Base-by-base conservation (phyloP, 208 protist genomes). In the Porcisia hertigi region DNA sequence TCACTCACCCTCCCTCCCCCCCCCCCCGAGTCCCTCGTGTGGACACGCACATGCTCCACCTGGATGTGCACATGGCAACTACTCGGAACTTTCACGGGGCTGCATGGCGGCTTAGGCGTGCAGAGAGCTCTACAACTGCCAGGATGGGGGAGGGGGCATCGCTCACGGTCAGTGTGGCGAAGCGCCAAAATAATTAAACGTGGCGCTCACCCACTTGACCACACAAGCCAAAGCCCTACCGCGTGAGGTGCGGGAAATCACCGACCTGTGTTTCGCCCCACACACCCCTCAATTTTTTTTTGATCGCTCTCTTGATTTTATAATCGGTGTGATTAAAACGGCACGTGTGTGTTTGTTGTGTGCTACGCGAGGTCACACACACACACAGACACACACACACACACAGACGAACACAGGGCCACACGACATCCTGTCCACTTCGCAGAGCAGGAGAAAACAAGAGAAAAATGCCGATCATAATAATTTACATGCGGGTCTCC, bases 401-500 rank as follows among this genome's bases (percentile, higher is more conserved):
- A 6, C 59, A 18, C 25, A 64, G 18, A 52, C 34, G 45, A 2
- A 72, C 30, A 63, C 30, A 69, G 45, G 59, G 39, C n/a, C n/a
- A 64, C 18, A 84, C 18, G n/a, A 41, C 36, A 47, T 25, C 60
- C 59, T 73, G 25, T 14, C 45, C 62, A 49, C 41, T 5, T 60
- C 20, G 16, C 20, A 64, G 25, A 63, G 71, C 54, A 36, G 49
- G 4, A 65, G 25, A 43, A 30, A 20, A 53, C 23, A 67, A 49
- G 14, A 23, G 11, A 57, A 75, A 47, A 25, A 52, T 1, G 23
- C 49, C 34, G 1, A 39, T 53, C 11, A 12, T 1, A 14, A 36
- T 67, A n/a, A 11, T 67, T 67, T 67, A 67, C 63, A 47, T 67
- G 41, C 63, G 23, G 23, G 9, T 8, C 8, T 1, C 63, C 30